Base-by-base conservation (phyloP, 768 basidiomycete genomes). In the Hygrophorus russula region DNA sequence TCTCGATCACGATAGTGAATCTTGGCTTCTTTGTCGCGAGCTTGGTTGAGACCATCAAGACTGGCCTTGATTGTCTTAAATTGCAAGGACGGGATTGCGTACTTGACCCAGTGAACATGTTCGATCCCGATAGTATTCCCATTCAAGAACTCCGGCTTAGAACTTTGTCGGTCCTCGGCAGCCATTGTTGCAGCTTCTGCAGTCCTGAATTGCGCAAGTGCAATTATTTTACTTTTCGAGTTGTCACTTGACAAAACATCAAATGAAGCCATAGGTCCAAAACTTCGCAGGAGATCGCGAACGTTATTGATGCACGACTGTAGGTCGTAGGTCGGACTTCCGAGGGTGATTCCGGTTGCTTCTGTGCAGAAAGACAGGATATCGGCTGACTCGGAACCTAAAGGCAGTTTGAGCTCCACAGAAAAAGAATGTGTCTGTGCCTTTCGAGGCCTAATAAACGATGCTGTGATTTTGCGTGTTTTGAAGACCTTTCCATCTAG, bases 401-500 rank as follows among this genome's bases (percentile, higher is more conserved):
- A 36, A 12, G 72, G 66, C n/a, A 80, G 53, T 19, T 61, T 65
- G 31, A 80, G 49, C 36, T 66, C 63, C 33, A 77, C 59, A 8
- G 66, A 60, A 48, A 65, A 75, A 3, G 61, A 19, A 51, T 60
- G 48, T 71, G 66, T 4, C 50, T 54, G 17, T 29, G 34, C 11
- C 39, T 53, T 57, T 27, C 50, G 54, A 3, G 67, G 62, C 14
- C 59, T 50, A 14, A 57, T 51, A 52, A 71, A 71, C 4, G 56
- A 46, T 0, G 70, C 66, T 14, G 58, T 60, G 38, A 78, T 56
- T 39, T 56, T 60, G 17, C 65, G 59, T 10, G 24, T 24, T 24
- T 64, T 55, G 48, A 75, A 53, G 8, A 55, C 49, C 32, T 50
- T 50, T 1, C 64, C 67, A 39, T 73, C 50, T 3, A 78, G 55